Conservation (phyloP, 148 eudicot species). For the Cornus suecica region DNA sequence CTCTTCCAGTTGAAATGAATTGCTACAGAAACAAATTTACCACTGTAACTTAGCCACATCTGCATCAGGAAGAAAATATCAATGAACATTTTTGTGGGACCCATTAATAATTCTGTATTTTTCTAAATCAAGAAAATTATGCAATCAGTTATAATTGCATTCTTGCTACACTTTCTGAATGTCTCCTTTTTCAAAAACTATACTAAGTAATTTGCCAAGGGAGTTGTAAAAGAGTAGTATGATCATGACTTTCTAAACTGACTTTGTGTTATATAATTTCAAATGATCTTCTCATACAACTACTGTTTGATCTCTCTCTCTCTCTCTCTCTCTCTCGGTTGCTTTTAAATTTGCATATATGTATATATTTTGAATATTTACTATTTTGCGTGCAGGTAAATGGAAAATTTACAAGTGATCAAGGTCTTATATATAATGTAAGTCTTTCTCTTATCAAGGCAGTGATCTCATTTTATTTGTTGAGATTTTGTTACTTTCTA, state of each 20-base stretch:
- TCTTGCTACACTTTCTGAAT: not conserved
- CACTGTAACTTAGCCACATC: no score
- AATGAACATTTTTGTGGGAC: no score
- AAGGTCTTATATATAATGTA: slow-evolving; percentile 82
- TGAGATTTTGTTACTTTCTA: not conserved
- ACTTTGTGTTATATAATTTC: not conserved
- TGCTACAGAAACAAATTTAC: no score
- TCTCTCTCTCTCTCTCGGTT: no score
- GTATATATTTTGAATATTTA: slow-evolving; percentile 5
- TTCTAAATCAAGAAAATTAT: no score
- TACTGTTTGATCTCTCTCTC: no score
- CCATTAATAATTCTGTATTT: no score
- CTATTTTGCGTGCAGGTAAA: slow-evolving; percentile 62
- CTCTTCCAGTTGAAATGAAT: no score
- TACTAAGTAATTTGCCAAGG: not conserved
- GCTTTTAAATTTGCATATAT: not conserved
- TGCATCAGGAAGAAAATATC: no score
- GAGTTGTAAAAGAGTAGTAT: not conserved
- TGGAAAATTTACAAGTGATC: slow-evolving; percentile 82
- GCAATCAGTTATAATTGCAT: no score
- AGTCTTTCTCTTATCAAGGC: slow-evolving; percentile 27
- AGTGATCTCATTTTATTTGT: not conserved
- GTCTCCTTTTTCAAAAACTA: not conserved
- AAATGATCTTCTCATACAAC: not conserved
- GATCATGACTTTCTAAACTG: no score